phyloP scores from a whole-genome alignment of 805 yeast genomes.

The Nakazawaea ishiwadae region DNA sequence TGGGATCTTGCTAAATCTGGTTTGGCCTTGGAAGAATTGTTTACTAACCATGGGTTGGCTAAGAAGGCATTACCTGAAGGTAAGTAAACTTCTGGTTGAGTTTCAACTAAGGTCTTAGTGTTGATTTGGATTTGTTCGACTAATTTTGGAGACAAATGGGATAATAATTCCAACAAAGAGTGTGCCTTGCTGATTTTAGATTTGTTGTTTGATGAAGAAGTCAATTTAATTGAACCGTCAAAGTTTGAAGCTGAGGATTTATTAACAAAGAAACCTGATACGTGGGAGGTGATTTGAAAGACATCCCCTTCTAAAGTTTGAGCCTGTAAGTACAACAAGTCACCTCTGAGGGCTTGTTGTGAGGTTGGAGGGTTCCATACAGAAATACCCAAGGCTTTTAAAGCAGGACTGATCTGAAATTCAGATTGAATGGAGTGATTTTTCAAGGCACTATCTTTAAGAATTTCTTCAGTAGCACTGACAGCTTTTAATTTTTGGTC shows the following conservation, averaged over 20 bases:
- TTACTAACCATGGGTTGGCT: constrained; percentile 76
- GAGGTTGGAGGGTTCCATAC: constrained; percentile 86
- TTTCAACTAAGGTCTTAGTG: constrained; percentile 35
- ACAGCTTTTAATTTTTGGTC: constrained; percentile 27
- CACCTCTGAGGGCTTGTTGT: constrained; percentile 61
- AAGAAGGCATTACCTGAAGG: constrained; percentile 59
- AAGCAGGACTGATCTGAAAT: constrained; percentile 38
- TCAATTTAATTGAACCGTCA: constrained; percentile 52
- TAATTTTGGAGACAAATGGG: constrained; percentile 63
- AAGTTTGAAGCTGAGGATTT: constrained; percentile 62
- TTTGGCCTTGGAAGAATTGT: constrained; percentile 20
- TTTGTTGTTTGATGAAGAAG: constrained; percentile 21
- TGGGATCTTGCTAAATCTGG: constrained; percentile 65
- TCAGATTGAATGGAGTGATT: constrained; percentile 27
- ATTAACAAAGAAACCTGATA: constrained; percentile 76
- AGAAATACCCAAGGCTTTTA: constrained; percentile 56
- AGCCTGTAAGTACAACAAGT: constrained; percentile 68
- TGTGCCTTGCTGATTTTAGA: constrained; percentile 32
- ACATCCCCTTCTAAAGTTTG: constrained; percentile 80
- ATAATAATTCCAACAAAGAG: constrained; percentile 57
- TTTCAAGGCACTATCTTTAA: constrained; percentile 13
- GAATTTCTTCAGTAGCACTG: constrained; percentile 16
- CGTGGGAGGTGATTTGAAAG: constrained; percentile 72
- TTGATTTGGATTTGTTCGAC: constrained; percentile 46
- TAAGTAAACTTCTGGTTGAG: constrained; percentile 51